Conservation (phyloP, 768 basidiomycete species). For the Boletus subparvulus region DNA sequence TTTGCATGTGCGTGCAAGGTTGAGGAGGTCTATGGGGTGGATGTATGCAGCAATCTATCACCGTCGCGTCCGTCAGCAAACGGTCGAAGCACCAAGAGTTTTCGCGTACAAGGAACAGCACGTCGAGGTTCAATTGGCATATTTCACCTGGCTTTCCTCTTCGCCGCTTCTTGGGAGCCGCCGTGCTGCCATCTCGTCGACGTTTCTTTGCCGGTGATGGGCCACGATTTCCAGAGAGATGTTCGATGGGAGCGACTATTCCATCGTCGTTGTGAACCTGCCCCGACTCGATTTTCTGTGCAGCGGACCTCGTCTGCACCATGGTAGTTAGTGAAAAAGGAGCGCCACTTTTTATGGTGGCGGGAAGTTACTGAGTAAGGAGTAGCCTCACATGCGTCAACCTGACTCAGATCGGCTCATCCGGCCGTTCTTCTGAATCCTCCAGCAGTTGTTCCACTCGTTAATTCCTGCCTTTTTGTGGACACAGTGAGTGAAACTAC, state of each 20-base stretch:
- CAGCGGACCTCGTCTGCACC: neutral
- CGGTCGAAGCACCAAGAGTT: neutral
- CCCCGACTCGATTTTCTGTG: neutral
- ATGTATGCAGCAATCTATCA: neutral
- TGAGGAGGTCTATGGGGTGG: neutral
- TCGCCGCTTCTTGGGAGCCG: neutral
- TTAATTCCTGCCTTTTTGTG: no score
- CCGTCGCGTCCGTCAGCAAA: neutral
- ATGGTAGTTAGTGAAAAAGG: neutral
- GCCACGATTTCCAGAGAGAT: neutral
- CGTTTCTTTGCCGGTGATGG: neutral
- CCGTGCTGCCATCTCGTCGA: neutral
- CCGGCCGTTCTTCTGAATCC: no score
- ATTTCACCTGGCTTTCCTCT: neutral
- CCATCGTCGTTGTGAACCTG: neutral
- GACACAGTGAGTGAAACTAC: no score
- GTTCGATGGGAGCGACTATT: neutral
- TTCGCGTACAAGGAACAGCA: neutral
- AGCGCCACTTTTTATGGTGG: no score
- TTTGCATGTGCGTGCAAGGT: neutral
- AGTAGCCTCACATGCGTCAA: no score
- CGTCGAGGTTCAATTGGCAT: slow-evolving; percentile 16
- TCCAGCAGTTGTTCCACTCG: no score
- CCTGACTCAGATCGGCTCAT: no score
- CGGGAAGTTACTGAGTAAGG: no score